A percentile compares a stretch with the other conserved stretches of the same genome.
Evolutionary conservation across 176 grass and related monocot species (phyloP).

Genomic region (Zoysia japonica): DNA sequence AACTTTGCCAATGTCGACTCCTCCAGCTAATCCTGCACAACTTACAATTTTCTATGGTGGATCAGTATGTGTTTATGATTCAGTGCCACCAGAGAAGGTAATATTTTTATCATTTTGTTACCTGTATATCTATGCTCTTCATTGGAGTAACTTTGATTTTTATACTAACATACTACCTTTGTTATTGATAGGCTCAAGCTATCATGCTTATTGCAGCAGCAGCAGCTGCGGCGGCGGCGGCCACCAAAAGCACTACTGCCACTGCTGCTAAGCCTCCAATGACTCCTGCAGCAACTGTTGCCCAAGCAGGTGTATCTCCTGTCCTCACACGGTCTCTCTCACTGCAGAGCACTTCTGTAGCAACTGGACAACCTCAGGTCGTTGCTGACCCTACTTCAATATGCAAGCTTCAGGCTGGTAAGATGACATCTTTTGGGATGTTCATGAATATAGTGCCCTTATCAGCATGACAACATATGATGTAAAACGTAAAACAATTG

Average conservation of each 20-base stretch:
- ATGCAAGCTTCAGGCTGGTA: conserved; percentile 90
- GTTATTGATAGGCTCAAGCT: conserved; percentile 68
- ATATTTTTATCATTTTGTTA: conserved; percentile 19
- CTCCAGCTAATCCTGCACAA: conserved; percentile 43
- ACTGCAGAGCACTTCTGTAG: conserved; percentile 73
- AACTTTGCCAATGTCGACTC: conserved; percentile 44
- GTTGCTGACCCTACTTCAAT: conserved; percentile 52
- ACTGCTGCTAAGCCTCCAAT: conserved; percentile 45
- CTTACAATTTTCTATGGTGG: conserved; percentile 94
- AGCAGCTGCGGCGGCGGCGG: conserved; percentile 14
- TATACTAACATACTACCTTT: conserved; percentile 22
- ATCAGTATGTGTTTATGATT: conserved; percentile 80
- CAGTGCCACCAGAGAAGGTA: conserved; percentile 83
- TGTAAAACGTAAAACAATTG: conserved; percentile 14
- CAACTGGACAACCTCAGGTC: conserved; percentile 51
- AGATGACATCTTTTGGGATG: conserved; percentile 22
- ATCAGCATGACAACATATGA: background rate
- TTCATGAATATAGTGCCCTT: background rate
- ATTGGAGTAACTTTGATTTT: background rate
- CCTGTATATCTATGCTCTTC: background rate
- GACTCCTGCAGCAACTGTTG: conserved; percentile 20
- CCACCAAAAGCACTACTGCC: conserved; percentile 35
- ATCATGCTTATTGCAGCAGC: conserved; percentile 94
- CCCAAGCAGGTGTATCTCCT: conserved; percentile 37
- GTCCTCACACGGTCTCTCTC: conserved; percentile 73